Evolutionary conservation across 305 asterid species (phyloP), one percentile per base, ranked within the genome.

Genomic region (Solanum aculeatissimum): DNA sequence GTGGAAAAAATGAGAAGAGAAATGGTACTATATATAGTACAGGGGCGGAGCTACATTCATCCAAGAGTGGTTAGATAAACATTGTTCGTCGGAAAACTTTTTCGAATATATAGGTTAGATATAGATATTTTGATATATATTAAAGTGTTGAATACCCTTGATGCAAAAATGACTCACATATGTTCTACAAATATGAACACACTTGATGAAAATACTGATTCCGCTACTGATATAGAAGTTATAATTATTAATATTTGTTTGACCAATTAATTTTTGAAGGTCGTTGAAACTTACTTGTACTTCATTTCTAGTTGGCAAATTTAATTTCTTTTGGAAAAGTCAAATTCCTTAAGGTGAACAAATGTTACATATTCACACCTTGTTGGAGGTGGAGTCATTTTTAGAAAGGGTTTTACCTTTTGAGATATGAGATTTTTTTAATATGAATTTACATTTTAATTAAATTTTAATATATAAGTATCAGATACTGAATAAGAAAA

Each of bases 271-370:
- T 75, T 47, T 25, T 71, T 12, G 35, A 71, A 71, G n/a, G 55
- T 40, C 42, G 80, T 71, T 49, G 82, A 23, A 15, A 27, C 60
- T 75, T 60, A 57, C 54, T 63, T 38, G 54, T n/a, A n/a, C n/a
- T n/a, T n/a, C n/a, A n/a, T n/a, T n/a, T n/a, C n/a, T n/a, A n/a
- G n/a, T 87, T 77, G 58, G 1, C 21, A 45, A 29, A 79, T 80
- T 32, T 74, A 83, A 42, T 62, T 81, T 57, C 18, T 6, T 23
- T 58, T 35, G 0, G 14, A 81, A 62, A 60, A 81, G 84, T 81
- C 84, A 81, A 81, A 81, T 15, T 58, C 58, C 57, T 80, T 72
- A n/a, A n/a, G n/a, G n/a, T n/a, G n/a, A n/a, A n/a, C n/a, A n/a
- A n/a, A n/a, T 32, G 55, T 14, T 5, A 6, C 16, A 3, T 3